Base-by-base conservation (phyloP, 1,284 basidiomycete genomes). In the Anthracocystis setariae region DNA sequence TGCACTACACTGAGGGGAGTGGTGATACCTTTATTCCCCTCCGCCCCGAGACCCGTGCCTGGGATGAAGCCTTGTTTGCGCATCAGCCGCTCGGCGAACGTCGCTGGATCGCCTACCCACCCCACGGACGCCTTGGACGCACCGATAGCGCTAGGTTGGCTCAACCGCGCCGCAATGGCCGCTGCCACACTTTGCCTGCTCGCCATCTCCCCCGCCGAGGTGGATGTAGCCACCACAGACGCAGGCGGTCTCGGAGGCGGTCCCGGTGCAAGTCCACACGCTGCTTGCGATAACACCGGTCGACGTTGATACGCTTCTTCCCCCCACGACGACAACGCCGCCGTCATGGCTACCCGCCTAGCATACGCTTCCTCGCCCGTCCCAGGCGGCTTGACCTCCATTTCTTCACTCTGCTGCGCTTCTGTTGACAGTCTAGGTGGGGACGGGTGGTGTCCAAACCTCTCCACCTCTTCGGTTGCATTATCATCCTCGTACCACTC, bases 31-130 rank as follows among this genome's bases (percentile, higher is more conserved):
- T 72, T 68, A 45, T 70, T 75, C 1, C 75, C 73, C 13, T 73
- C 70, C 0, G 77, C 67, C n/a, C 80, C 80, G 5, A 82, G 46
- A 9, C 78, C 80, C 47, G 66, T 55, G 9, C 80, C 79, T 20
- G 73, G 37, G n/a, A 57, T 50, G 59, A 77, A 74, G 25, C 80
- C 80, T 40, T 76, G 64, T 51, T 60, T 47, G 0, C 52, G 40
- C 79, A 82, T 78, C 12, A 81, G 58, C 3, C 79, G 73, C 12
- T 48, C 43, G 0, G 77, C 79, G 33, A 81, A 80, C 20, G 62
- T 58, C 0, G 42, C 7, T 17, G 46, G 42, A 18, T 64, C 55
- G 2, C 23, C 33, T 27, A 8, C 15, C 10, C 8, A 8, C 9
- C n/a, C 9, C 18, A 29, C n/a, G 24, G 20, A 7, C 24, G 8